phyloP scores from a whole-genome alignment of 2,329 filamentous ascomycete genomes.

The Nemania abortiva region DNA sequence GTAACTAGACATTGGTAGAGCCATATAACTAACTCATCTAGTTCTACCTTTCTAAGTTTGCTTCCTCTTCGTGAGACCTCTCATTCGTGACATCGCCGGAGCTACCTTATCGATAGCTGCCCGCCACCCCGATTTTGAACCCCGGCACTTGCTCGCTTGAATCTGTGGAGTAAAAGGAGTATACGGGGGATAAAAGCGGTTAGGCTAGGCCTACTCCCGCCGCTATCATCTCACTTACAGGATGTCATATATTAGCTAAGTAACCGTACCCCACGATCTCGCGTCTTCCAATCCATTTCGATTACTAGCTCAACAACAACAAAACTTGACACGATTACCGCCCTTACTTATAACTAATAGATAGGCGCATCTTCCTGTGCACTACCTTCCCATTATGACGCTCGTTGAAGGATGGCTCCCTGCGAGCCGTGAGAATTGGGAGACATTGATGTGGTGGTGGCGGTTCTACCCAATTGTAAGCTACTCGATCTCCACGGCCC shows the following conservation, averaged over 20 bases:
- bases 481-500: neutral
- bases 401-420: conserved; percentile 68
- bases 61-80: too few species aligned
- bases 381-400: conserved; percentile 54
- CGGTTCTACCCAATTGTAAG: conserved; percentile 67
- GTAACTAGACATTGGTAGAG: too few species aligned
- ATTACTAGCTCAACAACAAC: neutral
- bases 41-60: too few species aligned
- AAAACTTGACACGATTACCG: conserved; percentile 8
- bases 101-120: conserved; percentile 13
- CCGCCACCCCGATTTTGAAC: too few species aligned
- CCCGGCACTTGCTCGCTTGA: neutral
- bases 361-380: neutral
- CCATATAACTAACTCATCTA: too few species aligned
- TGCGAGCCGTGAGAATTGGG: conserved; percentile 69
- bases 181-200: neutral
- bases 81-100: too few species aligned
- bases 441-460: conserved; percentile 65
- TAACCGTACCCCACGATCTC: conserved; percentile 5
- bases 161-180: neutral
- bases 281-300: neutral
- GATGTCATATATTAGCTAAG: neutral
- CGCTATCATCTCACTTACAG: conserved; percentile 1
- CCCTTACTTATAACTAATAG: too few species aligned
- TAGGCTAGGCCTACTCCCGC: conserved; percentile 10